Evolutionary conservation across 768 basidiomycete species (phyloP).

Genomic region (Neoboletus magnificus): DNA sequence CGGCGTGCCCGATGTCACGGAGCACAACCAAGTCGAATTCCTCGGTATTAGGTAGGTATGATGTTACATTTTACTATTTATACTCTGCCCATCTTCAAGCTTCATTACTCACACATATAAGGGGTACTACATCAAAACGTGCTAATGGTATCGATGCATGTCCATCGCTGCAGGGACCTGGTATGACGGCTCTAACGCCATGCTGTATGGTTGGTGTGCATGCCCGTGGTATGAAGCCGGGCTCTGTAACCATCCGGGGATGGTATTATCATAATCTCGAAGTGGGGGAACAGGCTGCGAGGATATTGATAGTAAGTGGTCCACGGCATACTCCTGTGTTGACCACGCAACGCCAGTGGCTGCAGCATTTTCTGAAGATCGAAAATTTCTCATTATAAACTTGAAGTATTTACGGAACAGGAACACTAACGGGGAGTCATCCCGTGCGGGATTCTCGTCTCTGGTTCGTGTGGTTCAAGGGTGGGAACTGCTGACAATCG

Average conservation of each 20-base stretch:
- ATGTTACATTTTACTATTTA: not conserved
- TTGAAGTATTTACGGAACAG: not conserved
- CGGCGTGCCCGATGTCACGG: not conserved
- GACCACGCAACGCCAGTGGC: conserved; percentile 4
- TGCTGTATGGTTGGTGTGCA: conserved; percentile 6
- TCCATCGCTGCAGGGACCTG: not conserved
- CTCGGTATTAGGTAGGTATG: not conserved
- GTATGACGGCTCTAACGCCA: not conserved
- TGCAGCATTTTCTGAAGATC: conserved; percentile 7
- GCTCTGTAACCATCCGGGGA: conserved; percentile 7
- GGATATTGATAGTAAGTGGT: conserved; percentile 4
- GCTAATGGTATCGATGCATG: conserved; percentile 6
- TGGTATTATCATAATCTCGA: conserved; percentile 1
- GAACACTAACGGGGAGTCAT: conserved; percentile 10
- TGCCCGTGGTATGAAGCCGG: not conserved
- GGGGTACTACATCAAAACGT: not conserved
- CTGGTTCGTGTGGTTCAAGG: not conserved
- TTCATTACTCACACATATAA: not conserved
- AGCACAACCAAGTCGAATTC: not conserved
- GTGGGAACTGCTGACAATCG: conserved; percentile 13
- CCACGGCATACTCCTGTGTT: not conserved
- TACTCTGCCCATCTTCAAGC: not conserved
- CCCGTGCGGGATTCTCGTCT: not conserved
- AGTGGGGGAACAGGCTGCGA: not conserved
- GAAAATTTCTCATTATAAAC: not conserved